Evolutionary conservation across 306 rosid genomes (phyloP), one percentile per base, ranked within the genome.

Genomic region (Medicago ruthenica): DNA sequence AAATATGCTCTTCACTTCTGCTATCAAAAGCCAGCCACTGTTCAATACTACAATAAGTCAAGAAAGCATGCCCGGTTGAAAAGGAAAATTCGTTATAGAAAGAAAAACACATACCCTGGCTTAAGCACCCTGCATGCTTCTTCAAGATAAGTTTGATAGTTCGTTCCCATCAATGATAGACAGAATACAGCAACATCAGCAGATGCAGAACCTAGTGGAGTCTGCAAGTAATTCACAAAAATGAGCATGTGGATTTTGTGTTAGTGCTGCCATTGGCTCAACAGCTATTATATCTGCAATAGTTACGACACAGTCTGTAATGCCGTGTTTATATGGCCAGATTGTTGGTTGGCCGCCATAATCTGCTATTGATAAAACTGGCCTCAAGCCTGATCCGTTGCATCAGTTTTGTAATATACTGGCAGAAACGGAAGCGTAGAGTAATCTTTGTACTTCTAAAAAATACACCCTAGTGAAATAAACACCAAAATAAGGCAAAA

Each of bases 1-100:
- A 74, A 94, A 90, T 84, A 96, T 86, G 84, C 98, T 94, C 82
- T 87, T 95, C 1, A 94, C 98, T 92, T 94, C 98, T 53, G 97
- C 91, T 82, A 92, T 94, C 85, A 94, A 80, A 76, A 94, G 97
- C 96, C 95, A 92, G 36, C 97, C 96, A 73, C 98, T 91, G 76
- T 59, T 75, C 54, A 63, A 37, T 77, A 80, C 70, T 22, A 37
- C 54, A 40, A 24, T 14, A 70, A 53, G 81, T 84, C 76, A 81
- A 37, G 76, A 24, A 24, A 58, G 74, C 50, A 59, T 69, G 58
- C 44, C n/a, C 21, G 18, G 40, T 27, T 9, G 20, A 18, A 20
- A 39, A 61, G 47, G 53, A 9, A 17, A 59, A 60, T 53, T 22
- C 44, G 41, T 4, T 4, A 55, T 27, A 31, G 27, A 50, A 60